Base-by-base conservation (phyloP, 768 basidiomycete species). In the Gelatoporia subvermispora region DNA sequence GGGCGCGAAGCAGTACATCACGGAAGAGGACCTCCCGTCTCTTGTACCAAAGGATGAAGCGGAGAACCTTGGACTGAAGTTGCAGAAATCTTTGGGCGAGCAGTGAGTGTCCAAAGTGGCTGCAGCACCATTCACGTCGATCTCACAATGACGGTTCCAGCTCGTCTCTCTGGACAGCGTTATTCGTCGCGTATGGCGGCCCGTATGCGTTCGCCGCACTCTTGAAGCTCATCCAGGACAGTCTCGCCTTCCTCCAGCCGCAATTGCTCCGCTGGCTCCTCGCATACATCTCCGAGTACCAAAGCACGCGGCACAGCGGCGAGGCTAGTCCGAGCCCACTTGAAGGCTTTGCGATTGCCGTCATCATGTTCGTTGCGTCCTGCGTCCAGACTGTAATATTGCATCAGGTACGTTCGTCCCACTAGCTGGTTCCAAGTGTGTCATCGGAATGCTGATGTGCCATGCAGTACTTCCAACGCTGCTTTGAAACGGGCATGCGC, bases 401-500 rank as follows among this genome's bases (percentile, higher is more conserved):
- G 47, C 88, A 94, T 55, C 90, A 93, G 72, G 86, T 86, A 62
- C 3, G 65, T 47, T 3, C 23, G 18, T 24, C 8, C 22, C 22
- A 25, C 31, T 24, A 18, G 3, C 34, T 1, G 2, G 4, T 11
- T n/a, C 0, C 7, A 39, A 7, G 2, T 7, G 5, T 10, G 42
- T 43, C 17, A 45, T n/a, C 17, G n/a, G 7, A n/a, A n/a, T 18
- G 38, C 18, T 23, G 7, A 20, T 52, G 25, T 42, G 51, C 35
- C 41, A 21, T 36, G 16, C 52, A 89, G 84, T 95, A 94, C 65
- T 94, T 95, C 66, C 88, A 94, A 68, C 73, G 78, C 2, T 83
- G 84, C 41, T 88, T 79, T 60, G 81, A 87, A 60, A 88, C 87
- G 9, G 91, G 91, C 8, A 95, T 95, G 93, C 84, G 94, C n/a